Base-by-base conservation (phyloP, 164 flowering plant genomes). In the Macadamia integrifolia region DNA sequence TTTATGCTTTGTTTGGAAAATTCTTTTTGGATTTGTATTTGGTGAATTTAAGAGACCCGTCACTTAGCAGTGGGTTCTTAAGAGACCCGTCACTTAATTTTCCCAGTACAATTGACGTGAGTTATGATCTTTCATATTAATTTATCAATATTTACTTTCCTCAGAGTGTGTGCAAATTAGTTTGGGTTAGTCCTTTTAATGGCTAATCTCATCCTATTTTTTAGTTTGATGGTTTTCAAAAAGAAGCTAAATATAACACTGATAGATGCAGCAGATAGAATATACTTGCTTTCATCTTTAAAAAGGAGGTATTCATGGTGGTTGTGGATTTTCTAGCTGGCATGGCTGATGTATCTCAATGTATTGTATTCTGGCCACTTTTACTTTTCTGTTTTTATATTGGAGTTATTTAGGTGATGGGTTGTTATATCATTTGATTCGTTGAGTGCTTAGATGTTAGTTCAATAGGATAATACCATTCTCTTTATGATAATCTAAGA, bases 251-350 rank as follows among this genome's bases (percentile, higher is more conserved):
- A 60, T 92, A 90, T 23, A 62, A 95, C 91, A 96, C 91, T 95
- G 79, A 92, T 90, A 76, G 98, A 92, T 6, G 98, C 98, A 0
- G 92, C 85, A 78, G 99, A 98, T 12, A 95, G 98, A 15, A 95
- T 98, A 95, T 98, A 0, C 90, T 95, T 56, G 98, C 99, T 60
- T 95, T 95, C 65, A 92, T 92, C n/a, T 95, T 95, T 66, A 89
- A 95, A 77, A 94, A 88, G 23, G 99, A 98, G 23, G 23, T 23
- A 62, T 97, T 95, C 35, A 95, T 92, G 84, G 98, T 95, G 42
- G 99, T 98, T 63, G 99, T 98, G 61, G 99, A 95, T 86, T 95
- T 98, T 65, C 83, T 98, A 58, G 98, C 99, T 71, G 92, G 99
- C 96, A 95, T 95, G 99, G 98, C 98, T 97, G 96, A 71, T 95